Conservation (phyloP, 257 asterid genomes). For the Mentha longifolia region DNA sequence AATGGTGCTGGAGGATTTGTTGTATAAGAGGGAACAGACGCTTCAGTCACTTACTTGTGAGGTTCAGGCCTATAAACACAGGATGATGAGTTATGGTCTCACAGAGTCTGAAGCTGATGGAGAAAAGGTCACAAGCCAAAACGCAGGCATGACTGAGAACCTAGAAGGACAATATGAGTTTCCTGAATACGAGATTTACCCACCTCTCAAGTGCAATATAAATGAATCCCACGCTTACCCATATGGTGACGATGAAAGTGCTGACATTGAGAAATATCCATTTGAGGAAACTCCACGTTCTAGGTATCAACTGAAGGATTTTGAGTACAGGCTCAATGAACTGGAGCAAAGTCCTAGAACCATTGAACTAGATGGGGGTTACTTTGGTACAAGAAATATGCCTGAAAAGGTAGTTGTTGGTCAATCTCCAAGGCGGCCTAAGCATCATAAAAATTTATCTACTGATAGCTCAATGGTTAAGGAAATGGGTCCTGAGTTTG, state of each 20-base stretch:
- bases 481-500: constrained; percentile 55
- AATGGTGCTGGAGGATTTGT: constrained; percentile 69
- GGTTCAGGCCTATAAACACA: constrained; percentile 81
- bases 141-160: constrained; percentile 52
- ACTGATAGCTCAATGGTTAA: constrained; percentile 55
- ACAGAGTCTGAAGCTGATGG: constrained; percentile 63
- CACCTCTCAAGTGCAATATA: constrained; percentile 76
- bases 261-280: constrained; percentile 76
- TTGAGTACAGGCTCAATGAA: constrained; percentile 76
- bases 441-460: constrained; percentile 67
- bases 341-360: constrained; percentile 74
- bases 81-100: constrained; percentile 87
- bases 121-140: constrained; percentile 49
- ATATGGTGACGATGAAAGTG: constrained; percentile 62
- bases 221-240: constrained; percentile 55
- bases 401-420: constrained; percentile 77
- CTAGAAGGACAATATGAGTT: constrained; percentile 52
- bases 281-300: constrained; percentile 75
- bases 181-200: constrained; percentile 71
- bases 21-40: constrained; percentile 90
- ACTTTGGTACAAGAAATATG: constrained; percentile 51
- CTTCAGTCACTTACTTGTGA: constrained; percentile 83
- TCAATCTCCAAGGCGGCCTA: constrained; percentile 72
- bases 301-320: constrained; percentile 60
- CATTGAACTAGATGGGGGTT: constrained; percentile 61